Base-by-base conservation (phyloP, 2,329 filamentous ascomycete species). In the Colletotrichum abscissum region DNA sequence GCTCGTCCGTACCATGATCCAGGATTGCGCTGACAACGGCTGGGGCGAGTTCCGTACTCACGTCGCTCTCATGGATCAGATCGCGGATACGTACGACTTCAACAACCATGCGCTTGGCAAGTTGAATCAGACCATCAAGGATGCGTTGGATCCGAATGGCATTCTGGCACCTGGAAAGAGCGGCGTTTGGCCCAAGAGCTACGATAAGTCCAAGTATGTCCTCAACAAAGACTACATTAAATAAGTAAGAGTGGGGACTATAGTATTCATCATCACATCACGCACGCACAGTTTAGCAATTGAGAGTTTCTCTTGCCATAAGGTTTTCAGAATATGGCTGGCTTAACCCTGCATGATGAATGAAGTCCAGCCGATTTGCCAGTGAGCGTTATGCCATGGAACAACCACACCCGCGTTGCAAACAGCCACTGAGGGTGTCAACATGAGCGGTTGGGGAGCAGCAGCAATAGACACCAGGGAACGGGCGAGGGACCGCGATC, bases 41-140 rank as follows among this genome's bases (percentile, higher is more conserved):
- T 86, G 83, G 73, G 85, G 84, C 24, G 85, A 87, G 76, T 87
- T 87, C 75, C 80, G 85, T 24, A 86, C 86, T 0, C 85, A 87
- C 74, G 74, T 87, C 59, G 81, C 82, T 5, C 77, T 86, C 28
- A 86, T 85, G 80, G 85, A 87, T 67, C 84, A 87, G 77, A 82
- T 87, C n/a, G 82, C 84, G 0, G 80, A 78, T 12, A 86, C 84
- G 5, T 87, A 88, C 73, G 84, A 80, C 68, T 87, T 82, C 80
- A 85, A 85, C 63, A 76, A 83, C 35, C 81, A 82, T 49, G 81
- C 82, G 14, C 75, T 84, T 63, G 83, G 85, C 82, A 79, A 80
- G 57, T 81, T 87, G 57, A 86, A 86, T 64, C 82, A 86, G 76
- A 80, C 75, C 11, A 77, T 86, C 28, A 87, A 87, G 78, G 82